Base-by-base conservation (phyloP, 805 yeast genomes). In the Cyberlindnera petersonii region DNA sequence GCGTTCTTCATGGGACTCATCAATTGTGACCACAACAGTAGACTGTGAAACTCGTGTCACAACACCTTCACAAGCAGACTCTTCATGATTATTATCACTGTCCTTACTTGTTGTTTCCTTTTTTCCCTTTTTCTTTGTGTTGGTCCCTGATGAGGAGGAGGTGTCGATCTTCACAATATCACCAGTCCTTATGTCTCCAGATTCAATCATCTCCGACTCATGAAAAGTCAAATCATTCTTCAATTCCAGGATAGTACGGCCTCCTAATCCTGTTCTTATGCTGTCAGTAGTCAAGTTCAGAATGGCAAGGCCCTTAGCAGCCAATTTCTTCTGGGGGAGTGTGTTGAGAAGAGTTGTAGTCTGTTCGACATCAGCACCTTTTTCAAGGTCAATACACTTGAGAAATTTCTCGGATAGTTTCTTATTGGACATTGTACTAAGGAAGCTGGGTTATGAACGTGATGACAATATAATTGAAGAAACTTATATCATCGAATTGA, bases 201-300 rank as follows among this genome's bases (percentile, higher is more conserved):
- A 47, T 6, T 75, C 47, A 7, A 68, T 54, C 14, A 53, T 60
- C n/a, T 53, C 58, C 23, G 53, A 59, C 19, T 61, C 54, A 24
- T 63, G 64, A 19, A 54, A 58, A 50, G 57, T 73, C 0, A 80
- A 65, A 46, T 84, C 91, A 21, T 68, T 63, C 14, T 52, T 66
- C 37, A 91, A 60, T 47, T 86, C 95, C 11, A 86, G 50, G 5
- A 82, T 65, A 2, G 78, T 66, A 42, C 79, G 75, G 2, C 96
- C 96, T 13, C 86, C 94, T 9, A 86, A 63, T 0, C 95, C 95
- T 0, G 89, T 82, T 39, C 82, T 67, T 3, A 84, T 61, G 39
- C 77, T 76, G n/a, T 71, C 70, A 11, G 82, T 63, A 0, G 64
- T 56, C 33, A 91, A 64, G 58, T 88, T 85, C 33, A 79, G 58